Evolutionary conservation across 768 basidiomycete genomes (phyloP).

Genomic region (Macrolepiota dolichaula): DNA sequence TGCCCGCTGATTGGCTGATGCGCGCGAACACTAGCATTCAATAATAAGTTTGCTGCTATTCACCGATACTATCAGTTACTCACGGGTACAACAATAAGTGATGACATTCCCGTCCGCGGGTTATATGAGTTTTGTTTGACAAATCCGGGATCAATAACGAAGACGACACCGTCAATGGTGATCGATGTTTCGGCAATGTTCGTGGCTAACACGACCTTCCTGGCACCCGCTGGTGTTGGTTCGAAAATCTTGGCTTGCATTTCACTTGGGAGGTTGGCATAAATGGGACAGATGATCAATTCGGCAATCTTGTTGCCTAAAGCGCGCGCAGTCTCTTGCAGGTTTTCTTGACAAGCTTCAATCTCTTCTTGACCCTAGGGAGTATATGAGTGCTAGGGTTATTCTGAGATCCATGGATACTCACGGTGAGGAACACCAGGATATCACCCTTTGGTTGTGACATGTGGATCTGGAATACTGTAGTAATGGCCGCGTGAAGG

Average conservation of each 20-base stretch:
- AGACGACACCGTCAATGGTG: conserved; percentile 98
- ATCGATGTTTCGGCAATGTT: conserved; percentile 99
- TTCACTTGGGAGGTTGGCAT: conserved; percentile 97
- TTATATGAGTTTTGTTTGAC: conserved; percentile 99
- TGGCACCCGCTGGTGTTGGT: conserved; percentile 92
- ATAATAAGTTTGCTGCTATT: background rate
- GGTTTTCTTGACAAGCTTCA: conserved; percentile 93
- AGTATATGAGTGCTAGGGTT: conserved; percentile 12
- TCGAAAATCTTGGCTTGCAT: conserved; percentile 99
- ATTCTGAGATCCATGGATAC: conserved; percentile 20
- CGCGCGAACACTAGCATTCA: conserved; percentile 77
- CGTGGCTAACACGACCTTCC: conserved; percentile 97
- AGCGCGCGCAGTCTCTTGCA: conserved; percentile 92
- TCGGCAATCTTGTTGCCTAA: conserved; percentile 95
- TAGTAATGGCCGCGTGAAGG: conserved; percentile 97
- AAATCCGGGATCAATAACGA: conserved; percentile 98
- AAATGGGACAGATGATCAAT: conserved; percentile 94
- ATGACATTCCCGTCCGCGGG: conserved; percentile 97
- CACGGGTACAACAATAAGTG: conserved; percentile 91
- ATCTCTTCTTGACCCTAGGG: conserved; percentile 97
- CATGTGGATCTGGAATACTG: conserved; percentile 98
- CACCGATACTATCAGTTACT: conserved; percentile 25
- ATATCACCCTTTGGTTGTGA: conserved; percentile 98
- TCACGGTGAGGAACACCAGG: conserved; percentile 91
- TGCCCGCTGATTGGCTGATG: conserved; percentile 95